Conservation (phyloP, 2,329 filamentous ascomycete species). For the Bipolaris cookei region DNA sequence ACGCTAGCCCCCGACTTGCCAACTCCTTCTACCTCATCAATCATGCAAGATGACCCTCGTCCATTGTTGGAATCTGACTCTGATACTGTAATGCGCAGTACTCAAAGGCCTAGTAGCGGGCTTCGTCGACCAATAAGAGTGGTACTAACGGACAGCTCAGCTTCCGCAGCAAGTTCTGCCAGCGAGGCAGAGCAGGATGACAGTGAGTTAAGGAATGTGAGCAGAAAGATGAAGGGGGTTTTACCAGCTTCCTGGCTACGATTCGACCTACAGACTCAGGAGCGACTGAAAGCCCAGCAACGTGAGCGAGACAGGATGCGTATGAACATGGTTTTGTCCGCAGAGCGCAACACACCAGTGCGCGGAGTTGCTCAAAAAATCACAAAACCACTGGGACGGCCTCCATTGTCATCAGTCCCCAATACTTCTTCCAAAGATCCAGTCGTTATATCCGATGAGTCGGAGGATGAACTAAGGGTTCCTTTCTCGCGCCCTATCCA, state of each 20-base stretch:
- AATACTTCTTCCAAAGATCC: conserved; percentile 23
- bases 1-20: conserved; percentile 30
- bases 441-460: conserved; percentile 48
- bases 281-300: conserved; percentile 27
- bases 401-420: background rate
- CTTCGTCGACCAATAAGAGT: conserved; percentile 22
- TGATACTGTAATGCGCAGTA: conserved; percentile 25
- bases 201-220: conserved; percentile 43
- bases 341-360: conserved; percentile 35
- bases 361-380: conserved; percentile 44
- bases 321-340: conserved; percentile 20
- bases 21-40: conserved; percentile 44
- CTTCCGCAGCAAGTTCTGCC: conserved; percentile 28
- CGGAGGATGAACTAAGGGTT: conserved; percentile 29
- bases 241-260: conserved; percentile 59
- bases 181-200: conserved; percentile 43
- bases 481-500: conserved; percentile 7
- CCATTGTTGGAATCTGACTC: conserved; percentile 27
- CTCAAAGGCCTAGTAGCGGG: conserved; percentile 19
- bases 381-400: conserved; percentile 18
- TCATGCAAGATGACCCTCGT: conserved; percentile 27
- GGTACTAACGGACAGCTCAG: conserved; percentile 28
- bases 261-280: conserved; percentile 52
- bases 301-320: conserved; percentile 25
- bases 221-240: conserved; percentile 56